These are phyloP conservation scores for Fusarium buharicum DNA, from an alignment of 2,329 filamentous ascomycete genomes.

Conservation along the genomic window DNA sequence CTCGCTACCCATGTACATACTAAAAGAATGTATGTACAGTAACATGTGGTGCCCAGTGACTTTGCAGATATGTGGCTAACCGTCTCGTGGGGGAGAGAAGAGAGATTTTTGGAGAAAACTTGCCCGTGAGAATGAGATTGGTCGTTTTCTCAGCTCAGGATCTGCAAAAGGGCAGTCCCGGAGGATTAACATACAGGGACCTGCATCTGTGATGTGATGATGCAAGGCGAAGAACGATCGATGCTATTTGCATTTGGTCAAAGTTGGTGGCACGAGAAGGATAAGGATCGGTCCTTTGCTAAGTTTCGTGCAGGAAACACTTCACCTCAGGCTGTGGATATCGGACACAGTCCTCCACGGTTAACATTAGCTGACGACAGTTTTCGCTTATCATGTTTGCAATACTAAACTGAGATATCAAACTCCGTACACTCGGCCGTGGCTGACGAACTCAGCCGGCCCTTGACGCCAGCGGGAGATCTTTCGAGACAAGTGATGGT, in stretches of 20 bases:
- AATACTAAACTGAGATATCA: not conserved
- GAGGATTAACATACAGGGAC: conserved; percentile 39
- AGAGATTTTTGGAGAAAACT: conserved; percentile 24
- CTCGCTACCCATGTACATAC: too few species aligned
- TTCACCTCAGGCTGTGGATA: conserved; percentile 23
- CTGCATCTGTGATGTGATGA: conserved; percentile 37
- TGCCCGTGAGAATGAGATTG: conserved; percentile 17
- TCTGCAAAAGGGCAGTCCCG: conserved; percentile 33
- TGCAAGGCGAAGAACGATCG: conserved; percentile 24
- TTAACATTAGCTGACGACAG: conserved; percentile 2
- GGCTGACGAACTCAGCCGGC: conserved; percentile 2
- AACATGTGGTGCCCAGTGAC: conserved; percentile 32
- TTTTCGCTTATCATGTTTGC: not conserved
- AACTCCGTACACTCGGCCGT: conserved; percentile 10
- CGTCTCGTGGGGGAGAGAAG: conserved; percentile 34
- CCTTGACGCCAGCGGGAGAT: not conserved
- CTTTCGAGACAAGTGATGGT: not conserved
- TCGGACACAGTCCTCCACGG: conserved; percentile 7
- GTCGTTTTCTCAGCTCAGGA: conserved; percentile 21
- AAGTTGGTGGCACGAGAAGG: conserved; percentile 20
- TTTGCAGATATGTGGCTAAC: conserved; percentile 36
- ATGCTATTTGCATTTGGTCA: conserved; percentile 18
- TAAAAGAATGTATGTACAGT: not conserved
- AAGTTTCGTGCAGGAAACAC: conserved; percentile 8
- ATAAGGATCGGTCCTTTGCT: conserved; percentile 30